phyloP scores from a whole-genome alignment of 2,329 filamentous ascomycete species.

The Cyanodermella asteris region DNA sequence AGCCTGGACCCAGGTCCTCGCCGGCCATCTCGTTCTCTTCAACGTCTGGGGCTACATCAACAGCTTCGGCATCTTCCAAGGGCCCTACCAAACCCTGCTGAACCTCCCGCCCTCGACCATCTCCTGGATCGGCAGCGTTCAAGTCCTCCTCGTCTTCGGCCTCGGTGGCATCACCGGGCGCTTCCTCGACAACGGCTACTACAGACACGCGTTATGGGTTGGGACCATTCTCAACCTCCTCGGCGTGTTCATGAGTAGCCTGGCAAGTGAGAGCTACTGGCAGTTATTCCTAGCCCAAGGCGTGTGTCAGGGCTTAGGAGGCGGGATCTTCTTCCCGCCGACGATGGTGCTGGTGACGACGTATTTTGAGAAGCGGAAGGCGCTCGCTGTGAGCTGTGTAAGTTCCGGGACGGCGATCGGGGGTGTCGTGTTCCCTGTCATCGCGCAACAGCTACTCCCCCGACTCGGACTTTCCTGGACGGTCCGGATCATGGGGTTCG shows the following conservation, averaged over 20 bases:
- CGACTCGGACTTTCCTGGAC: constrained; percentile 24
- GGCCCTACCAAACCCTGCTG: constrained; percentile 13
- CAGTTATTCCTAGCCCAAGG: constrained; percentile 17
- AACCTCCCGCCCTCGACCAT: constrained; percentile 12
- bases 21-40: constrained; percentile 9
- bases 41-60: constrained; percentile 9
- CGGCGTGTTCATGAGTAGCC: constrained; percentile 23
- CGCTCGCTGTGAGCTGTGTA: constrained; percentile 32
- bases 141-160: constrained; percentile 28
- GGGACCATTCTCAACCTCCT: constrained; percentile 14
- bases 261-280: constrained; percentile 21
- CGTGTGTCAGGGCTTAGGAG: background rate
- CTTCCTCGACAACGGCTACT: constrained; percentile 26
- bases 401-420: constrained; percentile 17
- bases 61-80: constrained; percentile 15
- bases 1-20: constrained; percentile 12
- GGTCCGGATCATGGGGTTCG: constrained; percentile 23
- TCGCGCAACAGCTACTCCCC: constrained; percentile 19
- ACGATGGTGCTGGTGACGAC: constrained; percentile 41
- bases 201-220: constrained; percentile 9
- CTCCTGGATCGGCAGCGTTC: constrained; percentile 16
- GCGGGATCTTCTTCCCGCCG: constrained; percentile 36
- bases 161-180: constrained; percentile 29
- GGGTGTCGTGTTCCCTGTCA: constrained; percentile 22
- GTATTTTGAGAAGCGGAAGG: constrained; percentile 36